Evolutionary conservation across 345 rosid species (phyloP), one percentile per base, ranked within the genome.

Genomic region (Hevea brasiliensis): DNA sequence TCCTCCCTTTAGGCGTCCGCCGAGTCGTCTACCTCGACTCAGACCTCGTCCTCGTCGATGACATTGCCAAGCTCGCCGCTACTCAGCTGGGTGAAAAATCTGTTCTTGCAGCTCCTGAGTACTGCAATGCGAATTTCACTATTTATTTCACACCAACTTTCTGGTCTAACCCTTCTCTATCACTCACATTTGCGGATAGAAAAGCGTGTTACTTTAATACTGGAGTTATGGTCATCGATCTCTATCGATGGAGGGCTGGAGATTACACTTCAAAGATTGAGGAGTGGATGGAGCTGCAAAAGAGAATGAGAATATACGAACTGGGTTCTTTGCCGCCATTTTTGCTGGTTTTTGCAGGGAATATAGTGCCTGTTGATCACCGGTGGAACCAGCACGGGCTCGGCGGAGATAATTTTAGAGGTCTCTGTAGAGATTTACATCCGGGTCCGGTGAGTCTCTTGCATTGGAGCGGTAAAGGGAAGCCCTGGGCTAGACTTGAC

Each of bases 211-310:
- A 92, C 79, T 92, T 90, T 70, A 92, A 92, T 79, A 88, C 95
- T 14, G 98, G 98, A 0, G 97, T 91, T 1, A 93, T 93, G 98
- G 98, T 89, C 42, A 89, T 91, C 77, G 96, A 93, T 77, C 94
- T 93, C 9, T 87, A 83, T 20, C 80, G 93, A 67, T 93, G 98
- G 98, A 85, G 94, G 6, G 77, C 40, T 2, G 97, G 94, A 18
- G 92, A 85, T 54, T 92, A 83, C 80, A 89, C 91, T 0, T 68
- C 82, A 14, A 88, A 81, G 79, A 89, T 92, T 21, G 98, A 93
- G 68, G 97, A 93, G 32, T 93, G 98, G 98, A 91, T 93, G 98
- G 90, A 87, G 78, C 71, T 91, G 24, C 95, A 87, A 0, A 89
- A 88, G 63, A 68, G 87, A 42, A 87, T 81, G 84, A 87, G 94